phyloP scores from a whole-genome alignment of 768 basidiomycete species.

The Calocera cornea region DNA sequence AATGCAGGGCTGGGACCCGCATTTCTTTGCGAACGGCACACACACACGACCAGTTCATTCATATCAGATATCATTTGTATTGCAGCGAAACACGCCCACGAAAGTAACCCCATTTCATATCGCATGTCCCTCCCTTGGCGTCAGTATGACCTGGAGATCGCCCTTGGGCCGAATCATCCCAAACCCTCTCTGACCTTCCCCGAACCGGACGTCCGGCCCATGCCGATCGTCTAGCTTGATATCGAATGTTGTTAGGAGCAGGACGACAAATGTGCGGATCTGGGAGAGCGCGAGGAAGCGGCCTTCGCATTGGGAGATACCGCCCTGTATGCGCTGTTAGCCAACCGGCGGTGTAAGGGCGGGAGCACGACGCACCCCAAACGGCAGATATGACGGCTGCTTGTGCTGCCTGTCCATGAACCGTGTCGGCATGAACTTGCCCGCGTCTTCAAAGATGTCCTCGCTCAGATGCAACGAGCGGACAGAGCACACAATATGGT shows the following conservation, averaged over 20 bases:
- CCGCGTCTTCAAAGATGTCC: neutral
- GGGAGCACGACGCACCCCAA: neutral
- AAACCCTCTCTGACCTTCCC: neutral
- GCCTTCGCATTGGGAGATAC: neutral
- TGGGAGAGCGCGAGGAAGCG: neutral
- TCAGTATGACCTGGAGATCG: neutral
- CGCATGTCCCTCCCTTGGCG: neutral
- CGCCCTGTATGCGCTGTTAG: neutral
- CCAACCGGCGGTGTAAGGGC: neutral
- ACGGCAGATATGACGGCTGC: neutral
- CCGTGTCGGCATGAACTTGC: neutral
- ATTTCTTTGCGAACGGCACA: too few species aligned
- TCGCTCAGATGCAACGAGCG: neutral
- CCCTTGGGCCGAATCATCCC: neutral
- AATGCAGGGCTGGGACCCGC: too few species aligned
- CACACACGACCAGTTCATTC: too few species aligned
- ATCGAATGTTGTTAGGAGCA: neutral
- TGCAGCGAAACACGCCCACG: too few species aligned
- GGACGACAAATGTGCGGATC: neutral
- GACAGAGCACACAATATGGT: constrained; percentile 11
- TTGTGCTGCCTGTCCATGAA: neutral
- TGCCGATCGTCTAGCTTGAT: neutral
- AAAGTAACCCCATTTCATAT: too few species aligned
- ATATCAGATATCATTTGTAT: too few species aligned
- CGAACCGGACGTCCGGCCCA: neutral